Evolutionary conservation across 768 basidiomycete genomes (phyloP), one percentile per base, ranked within the genome.

Genomic region (Macrolepiota fuliginosa): DNA sequence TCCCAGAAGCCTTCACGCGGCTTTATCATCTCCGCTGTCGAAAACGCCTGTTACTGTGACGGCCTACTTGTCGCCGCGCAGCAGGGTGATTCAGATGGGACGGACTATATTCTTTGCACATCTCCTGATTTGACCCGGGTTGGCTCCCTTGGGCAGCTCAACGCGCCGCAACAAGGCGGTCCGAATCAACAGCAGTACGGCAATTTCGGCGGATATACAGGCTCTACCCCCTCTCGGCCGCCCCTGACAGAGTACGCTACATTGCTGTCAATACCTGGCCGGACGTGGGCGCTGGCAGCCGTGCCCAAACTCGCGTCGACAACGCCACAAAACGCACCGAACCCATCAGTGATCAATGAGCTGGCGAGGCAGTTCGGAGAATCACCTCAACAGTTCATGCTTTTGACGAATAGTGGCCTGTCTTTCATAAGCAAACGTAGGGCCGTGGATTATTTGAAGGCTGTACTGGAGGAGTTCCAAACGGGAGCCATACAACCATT

Each of bases 341-440:
- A 77, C 1, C 86, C 88, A 12, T 76, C 82, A 1, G 74, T 83
- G 35, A 86, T 83, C 54, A 94, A 95, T 68, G 94, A 96, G 74
- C 78, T 96, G 42, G 90, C 89, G 0, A 83, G 85, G 19, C 92
- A 96, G 70, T 89, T 91, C 67, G 85, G 84, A n/a, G 86, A 90
- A 61, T 77, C 82, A 11, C 79, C 90, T 22, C 81, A 82, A 52
- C 89, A 93, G 67, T 96, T 95, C 71, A 85, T 98, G 80, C 83
- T 98, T 61, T 75, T 98, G 62, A 94, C 90, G 25, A 96, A 94
- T 67, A 88, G 87, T 17, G 95, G 94, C 4, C 72, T 97, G 63
- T 90, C 88, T 19, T 88, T 92, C 70, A 77, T 96, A 56, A 80
- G 81, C 27, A 92, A 94, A 74, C 83, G 92, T 59, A 83, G 94